Conservation (phyloP, 129 eudicot species). For the Heracleum sosnowskyi region DNA sequence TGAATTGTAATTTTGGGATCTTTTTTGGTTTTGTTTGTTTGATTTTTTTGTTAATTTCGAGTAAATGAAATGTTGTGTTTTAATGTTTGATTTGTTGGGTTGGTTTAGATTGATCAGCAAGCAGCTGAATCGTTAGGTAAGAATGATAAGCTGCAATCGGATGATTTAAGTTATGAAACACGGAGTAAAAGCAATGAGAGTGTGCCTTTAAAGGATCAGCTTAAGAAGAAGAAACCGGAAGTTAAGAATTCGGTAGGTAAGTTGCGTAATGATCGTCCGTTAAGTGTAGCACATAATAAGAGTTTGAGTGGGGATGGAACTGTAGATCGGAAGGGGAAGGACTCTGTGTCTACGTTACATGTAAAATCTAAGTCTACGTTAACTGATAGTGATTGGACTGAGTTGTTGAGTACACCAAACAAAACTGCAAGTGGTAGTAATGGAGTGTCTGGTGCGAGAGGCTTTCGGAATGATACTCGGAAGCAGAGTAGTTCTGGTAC, state of each 20-base stretch:
- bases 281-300: constrained; percentile 7
- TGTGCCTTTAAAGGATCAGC: constrained; percentile 63
- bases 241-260: constrained; percentile 25
- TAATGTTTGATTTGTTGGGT: constrained; percentile 12
- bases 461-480: constrained; percentile 32
- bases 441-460: constrained; percentile 24
- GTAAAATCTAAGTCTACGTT: constrained; percentile 39
- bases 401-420: constrained; percentile 53
- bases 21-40: neutral
- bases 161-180: constrained; percentile 24
- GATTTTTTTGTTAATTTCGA: neutral
- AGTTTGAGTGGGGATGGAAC: constrained; percentile 14
- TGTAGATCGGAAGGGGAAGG: constrained; percentile 13
- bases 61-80: neutral
- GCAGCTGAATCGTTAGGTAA: constrained; percentile 87
- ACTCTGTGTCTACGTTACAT: constrained; percentile 13
- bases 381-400: constrained; percentile 85
- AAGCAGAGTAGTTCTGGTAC: constrained; percentile 41
- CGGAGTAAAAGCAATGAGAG: constrained; percentile 30
- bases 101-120: constrained; percentile 83
- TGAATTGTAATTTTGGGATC: neutral
- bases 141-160: constrained; percentile 48
- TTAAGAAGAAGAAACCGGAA: constrained; percentile 46
- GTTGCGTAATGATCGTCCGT: constrained; percentile 21
- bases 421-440: constrained; percentile 20